Percentiles rank a stretch among this genome's conserved stretches.
These are phyloP conservation scores for Aspergillus brunneoviolaceus DNA, from an alignment of 2,329 filamentous ascomycete genomes.

Conservation along the genomic window DNA sequence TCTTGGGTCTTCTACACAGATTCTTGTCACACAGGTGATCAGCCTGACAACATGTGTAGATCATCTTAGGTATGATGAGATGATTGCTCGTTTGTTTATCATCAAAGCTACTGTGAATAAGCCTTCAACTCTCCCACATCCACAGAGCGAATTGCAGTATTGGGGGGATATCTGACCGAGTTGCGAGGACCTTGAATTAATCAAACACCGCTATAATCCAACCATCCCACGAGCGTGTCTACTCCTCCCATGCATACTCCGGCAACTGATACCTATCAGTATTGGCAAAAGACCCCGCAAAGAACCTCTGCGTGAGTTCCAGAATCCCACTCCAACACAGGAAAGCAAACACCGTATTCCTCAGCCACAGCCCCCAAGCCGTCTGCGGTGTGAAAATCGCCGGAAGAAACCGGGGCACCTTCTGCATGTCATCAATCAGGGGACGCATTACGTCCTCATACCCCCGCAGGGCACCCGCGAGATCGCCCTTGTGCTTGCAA, in stretches of 20 bases:
- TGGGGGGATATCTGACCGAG: too few species aligned
- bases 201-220: too few species aligned
- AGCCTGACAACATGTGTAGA: too few species aligned
- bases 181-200: too few species aligned
- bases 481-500: not conserved
- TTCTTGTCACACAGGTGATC: too few species aligned
- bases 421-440: not conserved
- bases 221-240: too few species aligned
- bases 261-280: not conserved
- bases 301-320: not conserved
- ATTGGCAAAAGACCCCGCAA: not conserved
- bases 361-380: not conserved
- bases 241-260: not conserved
- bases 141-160: too few species aligned
- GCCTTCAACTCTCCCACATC: too few species aligned
- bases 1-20: too few species aligned
- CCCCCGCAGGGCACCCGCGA: not conserved
- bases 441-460: conserved; percentile 1
- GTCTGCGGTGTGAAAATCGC: not conserved
- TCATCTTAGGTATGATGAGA: too few species aligned
- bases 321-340: conserved; percentile 1
- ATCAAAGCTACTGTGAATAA: too few species aligned
- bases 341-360: not conserved
- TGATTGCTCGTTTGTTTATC: too few species aligned
- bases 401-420: not conserved